phyloP scores from a whole-genome alignment of 2,329 filamentous ascomycete genomes.

The Leptographium procerum region DNA sequence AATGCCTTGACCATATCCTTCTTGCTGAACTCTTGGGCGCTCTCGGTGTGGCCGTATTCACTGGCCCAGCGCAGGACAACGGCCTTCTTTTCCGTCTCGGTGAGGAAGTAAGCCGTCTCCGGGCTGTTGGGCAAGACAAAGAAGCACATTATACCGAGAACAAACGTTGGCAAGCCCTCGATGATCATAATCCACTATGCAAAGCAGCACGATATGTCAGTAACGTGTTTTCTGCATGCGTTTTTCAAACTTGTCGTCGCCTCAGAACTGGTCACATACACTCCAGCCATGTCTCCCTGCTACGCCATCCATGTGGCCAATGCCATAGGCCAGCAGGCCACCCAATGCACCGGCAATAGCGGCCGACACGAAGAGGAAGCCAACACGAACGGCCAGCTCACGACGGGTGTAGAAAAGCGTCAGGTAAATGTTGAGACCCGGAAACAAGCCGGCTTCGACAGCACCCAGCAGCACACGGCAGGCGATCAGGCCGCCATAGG shows the following conservation, averaged over 20 bases:
- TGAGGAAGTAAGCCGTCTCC: slow-evolving; percentile 50
- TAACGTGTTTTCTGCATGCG: background rate
- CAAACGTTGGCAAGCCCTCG: slow-evolving; percentile 32
- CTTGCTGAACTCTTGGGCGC: slow-evolving; percentile 36
- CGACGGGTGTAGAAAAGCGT: slow-evolving; percentile 67
- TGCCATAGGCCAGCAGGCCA: slow-evolving; percentile 61
- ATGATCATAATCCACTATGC: slow-evolving; percentile 45
- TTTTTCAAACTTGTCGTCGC: background rate
- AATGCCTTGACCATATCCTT: slow-evolving; percentile 55
- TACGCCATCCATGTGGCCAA: slow-evolving; percentile 60
- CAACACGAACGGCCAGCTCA: slow-evolving; percentile 61
- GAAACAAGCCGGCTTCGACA: slow-evolving; percentile 60
- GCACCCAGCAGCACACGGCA: slow-evolving; percentile 57
- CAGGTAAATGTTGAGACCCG: slow-evolving; percentile 56
- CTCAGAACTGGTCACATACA: background rate
- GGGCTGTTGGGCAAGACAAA: slow-evolving; percentile 51
- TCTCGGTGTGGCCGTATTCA: slow-evolving; percentile 37
- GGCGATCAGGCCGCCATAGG: slow-evolving; percentile 54
- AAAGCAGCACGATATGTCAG: background rate
- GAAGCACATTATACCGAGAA: slow-evolving; percentile 43
- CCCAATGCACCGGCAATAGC: slow-evolving; percentile 62
- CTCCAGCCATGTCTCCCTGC: slow-evolving; percentile 57
- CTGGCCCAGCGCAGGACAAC: slow-evolving; percentile 25
- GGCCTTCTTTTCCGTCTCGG: slow-evolving; percentile 42
- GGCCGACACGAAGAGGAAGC: slow-evolving; percentile 60